A percentile compares a stretch with the other conserved stretches of the same genome.
Evolutionary conservation across 2,329 filamentous ascomycete genomes (phyloP).

Genomic region (Hirsutella rhossiliensis): DNA sequence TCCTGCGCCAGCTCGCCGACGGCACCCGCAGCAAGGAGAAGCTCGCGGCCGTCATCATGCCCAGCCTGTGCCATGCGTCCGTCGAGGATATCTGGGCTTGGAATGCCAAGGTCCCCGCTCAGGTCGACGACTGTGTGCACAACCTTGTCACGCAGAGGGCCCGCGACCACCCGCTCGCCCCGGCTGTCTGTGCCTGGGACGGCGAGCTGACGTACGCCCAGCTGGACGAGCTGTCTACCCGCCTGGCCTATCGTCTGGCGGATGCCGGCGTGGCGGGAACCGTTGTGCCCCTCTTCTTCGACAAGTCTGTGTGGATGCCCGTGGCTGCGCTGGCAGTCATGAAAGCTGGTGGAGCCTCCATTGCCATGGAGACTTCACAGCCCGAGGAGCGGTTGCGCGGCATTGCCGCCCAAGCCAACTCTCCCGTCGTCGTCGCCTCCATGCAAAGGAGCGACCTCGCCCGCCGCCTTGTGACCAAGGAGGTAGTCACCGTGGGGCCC

Average conservation of each 20-base stretch:
- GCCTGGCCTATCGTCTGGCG: constrained; percentile 3
- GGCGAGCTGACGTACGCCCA: constrained; percentile 9
- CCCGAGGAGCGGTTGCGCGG: constrained; percentile 3
- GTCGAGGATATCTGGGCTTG: constrained; percentile 8
- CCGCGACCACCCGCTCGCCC: constrained; percentile 5
- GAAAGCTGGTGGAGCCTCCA: constrained; percentile 11
- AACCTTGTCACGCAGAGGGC: constrained; percentile 6
- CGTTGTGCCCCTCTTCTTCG: constrained; percentile 11
- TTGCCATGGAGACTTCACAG: constrained; percentile 13
- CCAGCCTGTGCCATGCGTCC: constrained; percentile 5
- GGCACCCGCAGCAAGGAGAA: not conserved
- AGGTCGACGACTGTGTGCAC: constrained; percentile 9
- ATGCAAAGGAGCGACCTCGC: not conserved
- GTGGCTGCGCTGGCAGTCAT: constrained; percentile 12
- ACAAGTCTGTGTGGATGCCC: constrained; percentile 13
- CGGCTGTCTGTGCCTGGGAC: constrained; percentile 13
- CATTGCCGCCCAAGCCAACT: constrained; percentile 2
- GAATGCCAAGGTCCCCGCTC: constrained; percentile 6
- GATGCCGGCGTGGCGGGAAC: constrained; percentile 4
- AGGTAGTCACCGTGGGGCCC: not conserved
- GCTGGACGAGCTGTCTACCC: constrained; percentile 3
- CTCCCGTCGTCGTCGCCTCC: constrained; percentile 1
- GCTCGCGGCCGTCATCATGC: constrained; percentile 2
- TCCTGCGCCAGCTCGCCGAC: constrained; percentile 5
- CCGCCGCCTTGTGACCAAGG: not conserved